phyloP scores from a whole-genome alignment of 2,329 filamentous ascomycete genomes.

The Colletotrichum sansevieriae region DNA sequence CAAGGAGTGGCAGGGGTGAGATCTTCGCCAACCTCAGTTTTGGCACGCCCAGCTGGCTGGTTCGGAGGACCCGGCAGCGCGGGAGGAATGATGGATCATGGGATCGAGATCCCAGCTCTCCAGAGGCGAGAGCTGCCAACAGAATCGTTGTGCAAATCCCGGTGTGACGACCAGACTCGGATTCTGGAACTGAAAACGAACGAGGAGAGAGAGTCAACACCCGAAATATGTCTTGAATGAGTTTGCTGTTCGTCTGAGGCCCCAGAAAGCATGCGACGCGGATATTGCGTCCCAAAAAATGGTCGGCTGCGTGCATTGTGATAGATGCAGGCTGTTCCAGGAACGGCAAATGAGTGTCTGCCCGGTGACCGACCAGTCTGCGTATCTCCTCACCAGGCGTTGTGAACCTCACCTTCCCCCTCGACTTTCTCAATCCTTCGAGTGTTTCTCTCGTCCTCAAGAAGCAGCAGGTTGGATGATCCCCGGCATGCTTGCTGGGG shows the following conservation, averaged over 20 bases:
- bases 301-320: constrained; percentile 5
- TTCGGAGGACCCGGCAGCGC: constrained; percentile 29
- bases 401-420: not conserved
- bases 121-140: not conserved
- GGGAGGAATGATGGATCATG: constrained; percentile 18
- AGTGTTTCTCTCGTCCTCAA: not conserved
- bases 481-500: not conserved
- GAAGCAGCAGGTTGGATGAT: not conserved
- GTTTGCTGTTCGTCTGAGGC: not conserved
- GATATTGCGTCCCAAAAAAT: not conserved
- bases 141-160: constrained; percentile 8
- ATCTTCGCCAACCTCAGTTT: constrained; percentile 1
- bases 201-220: not conserved
- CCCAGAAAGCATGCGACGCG: not conserved
- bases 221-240: not conserved
- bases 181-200: not conserved
- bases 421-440: not conserved
- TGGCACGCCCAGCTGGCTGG: constrained; percentile 27
- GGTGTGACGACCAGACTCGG: not conserved
- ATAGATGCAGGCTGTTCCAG: constrained; percentile 21
- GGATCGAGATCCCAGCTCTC: constrained; percentile 7
- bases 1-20: not conserved
- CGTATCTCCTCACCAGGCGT: not conserved
- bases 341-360: constrained; percentile 14
- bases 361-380: not conserved